Base-by-base conservation (phyloP, 345 rosid genomes). In the Balakata baccata region DNA sequence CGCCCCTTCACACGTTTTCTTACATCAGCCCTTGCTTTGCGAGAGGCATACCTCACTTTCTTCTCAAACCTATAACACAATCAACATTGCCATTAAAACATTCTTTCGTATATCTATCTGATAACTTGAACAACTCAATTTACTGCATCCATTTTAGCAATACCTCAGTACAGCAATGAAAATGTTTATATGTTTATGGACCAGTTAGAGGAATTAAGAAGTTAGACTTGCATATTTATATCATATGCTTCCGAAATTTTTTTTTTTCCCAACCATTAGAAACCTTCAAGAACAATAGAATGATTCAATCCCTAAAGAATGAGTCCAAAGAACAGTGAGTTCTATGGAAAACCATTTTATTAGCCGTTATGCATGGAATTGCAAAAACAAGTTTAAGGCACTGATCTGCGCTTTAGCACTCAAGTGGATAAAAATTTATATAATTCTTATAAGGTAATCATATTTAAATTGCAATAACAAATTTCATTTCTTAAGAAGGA, bases 1-100 rank as follows among this genome's bases (percentile, higher is more conserved):
- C 99, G 73, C 12, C 99, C 99, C 84, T 93, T 96, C 69, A 89
- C 99, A 38, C 99, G 94, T 84, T 80, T 91, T 81, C 99, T 87
- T 64, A 91, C 98, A 69, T 96, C 98, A 59, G 99, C 99, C 83
- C 99, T 89, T 70, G 97, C 99, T 85, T 96, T 96, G 59, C 98
- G 96, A 52, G 99, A 93, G 62, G 89, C 98, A 80, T 96, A 96
- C 79, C 99, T 86, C 74, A 96, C 98, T 78, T 58, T 85, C 88
- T 93, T 96, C 72, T 89, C 97, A 84, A 96, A 96, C 90, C 99
- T 96, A 71, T 73, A 6, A 41, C 46, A 61, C 11, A 73, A 77
- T 51, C 10, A 72, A 63, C 25, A 20, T 18, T 5, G 6, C 17
- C 0, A 18, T 78, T 50, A 78, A 68, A 67, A 73, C 60, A 22